Percentiles rank a stretch among this genome's conserved stretches.
Conservation (phyloP, 2,329 filamentous ascomycete genomes). For the Arachnomyces sp. region DNA sequence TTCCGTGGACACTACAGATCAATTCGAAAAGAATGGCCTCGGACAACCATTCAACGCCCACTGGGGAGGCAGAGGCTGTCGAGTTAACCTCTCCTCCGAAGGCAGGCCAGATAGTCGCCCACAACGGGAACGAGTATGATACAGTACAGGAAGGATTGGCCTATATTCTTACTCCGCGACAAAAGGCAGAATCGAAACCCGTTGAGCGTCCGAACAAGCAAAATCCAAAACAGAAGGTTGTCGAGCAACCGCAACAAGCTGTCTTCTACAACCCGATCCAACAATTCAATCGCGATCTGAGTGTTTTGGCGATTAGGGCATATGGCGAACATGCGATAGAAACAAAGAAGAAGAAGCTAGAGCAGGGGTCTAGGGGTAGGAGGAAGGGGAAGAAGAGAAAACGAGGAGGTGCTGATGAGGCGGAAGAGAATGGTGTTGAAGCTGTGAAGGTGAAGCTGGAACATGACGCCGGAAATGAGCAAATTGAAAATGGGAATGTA, state of each 20-base stretch:
- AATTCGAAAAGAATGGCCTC: background rate
- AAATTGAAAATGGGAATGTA: slow-evolving; percentile 2
- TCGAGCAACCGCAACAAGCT: slow-evolving; percentile 56
- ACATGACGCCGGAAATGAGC: slow-evolving; percentile 5
- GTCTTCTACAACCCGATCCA: slow-evolving; percentile 99
- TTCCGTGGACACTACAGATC: slow-evolving; percentile 4
- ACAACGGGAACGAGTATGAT: slow-evolving; percentile 49
- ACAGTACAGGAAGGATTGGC: slow-evolving; percentile 62
- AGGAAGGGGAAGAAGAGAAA: slow-evolving; percentile 33
- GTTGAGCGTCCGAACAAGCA: slow-evolving; percentile 34
- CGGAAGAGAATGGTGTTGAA: slow-evolving; percentile 1
- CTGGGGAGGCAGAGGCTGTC: slow-evolving; percentile 13
- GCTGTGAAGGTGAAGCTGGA: slow-evolving; percentile 2
- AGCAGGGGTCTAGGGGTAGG: no score
- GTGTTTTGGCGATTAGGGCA: slow-evolving; percentile 81
- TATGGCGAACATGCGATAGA: slow-evolving; percentile 64
- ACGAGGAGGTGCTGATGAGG: slow-evolving; percentile 20
- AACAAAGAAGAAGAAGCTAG: slow-evolving; percentile 46
- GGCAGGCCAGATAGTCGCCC: slow-evolving; percentile 25
- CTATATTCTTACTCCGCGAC: slow-evolving; percentile 56
- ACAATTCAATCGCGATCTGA: slow-evolving; percentile 95
- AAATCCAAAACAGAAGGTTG: slow-evolving; percentile 40
- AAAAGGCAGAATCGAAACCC: slow-evolving; percentile 27
- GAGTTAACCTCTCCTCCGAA: slow-evolving; percentile 9
- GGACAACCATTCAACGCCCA: no score